These are phyloP conservation scores for Leonotis leonurus DNA, from an alignment of 257 asterid genomes.

Conservation along the genomic window DNA sequence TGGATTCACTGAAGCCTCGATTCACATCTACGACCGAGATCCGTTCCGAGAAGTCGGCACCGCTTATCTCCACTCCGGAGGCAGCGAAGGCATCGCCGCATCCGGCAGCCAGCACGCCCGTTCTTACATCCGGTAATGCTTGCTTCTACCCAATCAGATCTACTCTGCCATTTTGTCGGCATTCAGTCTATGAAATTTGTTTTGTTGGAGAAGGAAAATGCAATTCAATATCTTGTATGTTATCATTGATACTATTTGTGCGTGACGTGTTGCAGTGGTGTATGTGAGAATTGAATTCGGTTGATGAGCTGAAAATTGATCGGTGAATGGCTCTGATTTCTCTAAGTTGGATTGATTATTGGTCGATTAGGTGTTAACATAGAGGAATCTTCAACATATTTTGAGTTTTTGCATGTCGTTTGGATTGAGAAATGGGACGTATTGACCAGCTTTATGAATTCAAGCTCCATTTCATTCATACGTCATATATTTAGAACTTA, in stretches of 20 bases:
- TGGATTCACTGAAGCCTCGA: slow-evolving; percentile 63
- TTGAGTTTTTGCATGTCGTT: not conserved
- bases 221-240: not conserved
- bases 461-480: not conserved
- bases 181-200: not conserved
- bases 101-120: slow-evolving; percentile 40
- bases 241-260: not conserved
- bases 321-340: slow-evolving; percentile 5
- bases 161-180: slow-evolving; percentile 11
- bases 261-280: slow-evolving; percentile 6
- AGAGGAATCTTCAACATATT: not conserved
- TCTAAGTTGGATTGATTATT: not conserved
- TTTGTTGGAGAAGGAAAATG: not conserved
- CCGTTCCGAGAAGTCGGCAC: slow-evolving; percentile 94
- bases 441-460: not conserved
- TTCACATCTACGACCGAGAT: slow-evolving; percentile 78
- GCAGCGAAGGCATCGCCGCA: slow-evolving; percentile 87
- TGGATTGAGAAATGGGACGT: slow-evolving; percentile 3
- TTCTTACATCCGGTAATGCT: slow-evolving; percentile 69
- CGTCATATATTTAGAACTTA: not conserved
- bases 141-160: slow-evolving; percentile 31
- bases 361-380: not conserved
- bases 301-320: slow-evolving; percentile 14
- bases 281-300: not conserved
- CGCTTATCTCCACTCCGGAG: slow-evolving; percentile 87